Percentiles rank a stretch among this genome's conserved stretches.
Evolutionary conservation across 1,284 basidiomycete genomes (phyloP).

Genomic region (Pyrrhoderma noxium): DNA sequence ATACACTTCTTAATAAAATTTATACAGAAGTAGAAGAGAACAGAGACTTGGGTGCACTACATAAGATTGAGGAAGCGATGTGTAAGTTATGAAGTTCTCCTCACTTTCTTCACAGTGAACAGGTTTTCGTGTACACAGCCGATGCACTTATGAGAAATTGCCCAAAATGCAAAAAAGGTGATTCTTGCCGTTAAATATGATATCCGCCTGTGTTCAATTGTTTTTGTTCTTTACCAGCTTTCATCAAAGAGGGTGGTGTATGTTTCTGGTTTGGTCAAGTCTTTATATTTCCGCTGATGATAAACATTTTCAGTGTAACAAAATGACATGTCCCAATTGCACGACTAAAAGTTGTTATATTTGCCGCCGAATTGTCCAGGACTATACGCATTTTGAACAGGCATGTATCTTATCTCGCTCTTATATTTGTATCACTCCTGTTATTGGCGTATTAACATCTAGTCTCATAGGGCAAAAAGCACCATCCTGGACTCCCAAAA

Average conservation of each 20-base stretch:
- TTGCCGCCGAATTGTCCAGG: constrained; percentile 60
- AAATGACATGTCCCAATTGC: constrained; percentile 71
- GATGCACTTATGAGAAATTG: constrained; percentile 79
- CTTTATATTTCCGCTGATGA: not conserved
- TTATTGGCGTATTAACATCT: not conserved
- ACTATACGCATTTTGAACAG: constrained; percentile 75
- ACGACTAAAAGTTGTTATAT: constrained; percentile 68
- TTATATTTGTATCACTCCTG: not conserved
- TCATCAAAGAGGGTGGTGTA: constrained; percentile 69
- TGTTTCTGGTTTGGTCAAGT: constrained; percentile 20
- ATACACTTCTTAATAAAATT: constrained; percentile 7
- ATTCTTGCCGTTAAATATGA: not conserved
- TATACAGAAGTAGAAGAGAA: constrained; percentile 61
- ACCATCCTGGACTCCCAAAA: not conserved
- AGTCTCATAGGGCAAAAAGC: not conserved
- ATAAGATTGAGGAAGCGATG: constrained; percentile 85
- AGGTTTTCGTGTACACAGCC: no score
- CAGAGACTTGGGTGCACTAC: constrained; percentile 61
- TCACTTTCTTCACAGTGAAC: no score
- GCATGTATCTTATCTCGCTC: constrained; percentile 28
- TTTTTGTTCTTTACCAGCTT: constrained; percentile 47
- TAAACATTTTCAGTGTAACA: constrained; percentile 55
- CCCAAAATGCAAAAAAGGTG: constrained; percentile 70
- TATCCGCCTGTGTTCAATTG: not conserved
- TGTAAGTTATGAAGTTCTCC: constrained; percentile 36